These are phyloP conservation scores for Elsinoe batatas DNA, from an alignment of 2,329 filamentous ascomycete genomes.

Conservation along the genomic window DNA sequence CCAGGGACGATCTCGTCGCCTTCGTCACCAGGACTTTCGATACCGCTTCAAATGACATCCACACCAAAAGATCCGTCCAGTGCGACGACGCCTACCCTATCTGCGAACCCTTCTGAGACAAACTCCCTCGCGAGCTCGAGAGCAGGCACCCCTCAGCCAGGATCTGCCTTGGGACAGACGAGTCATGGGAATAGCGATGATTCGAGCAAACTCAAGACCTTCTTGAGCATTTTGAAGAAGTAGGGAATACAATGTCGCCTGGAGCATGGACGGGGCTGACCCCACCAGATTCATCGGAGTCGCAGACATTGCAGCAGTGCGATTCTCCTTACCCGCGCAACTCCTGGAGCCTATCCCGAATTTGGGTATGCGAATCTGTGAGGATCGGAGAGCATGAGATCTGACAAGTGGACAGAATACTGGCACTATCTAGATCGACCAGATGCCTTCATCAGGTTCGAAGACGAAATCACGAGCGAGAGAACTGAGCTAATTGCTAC, in stretches of 20 bases:
- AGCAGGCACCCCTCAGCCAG: conserved; percentile 20
- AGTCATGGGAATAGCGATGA: conserved; percentile 55
- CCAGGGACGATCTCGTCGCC: background rate
- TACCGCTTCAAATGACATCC: background rate
- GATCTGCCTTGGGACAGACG: conserved; percentile 31
- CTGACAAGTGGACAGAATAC: conserved; percentile 55
- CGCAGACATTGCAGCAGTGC: conserved; percentile 85
- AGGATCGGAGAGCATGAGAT: background rate
- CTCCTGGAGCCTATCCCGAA: conserved; percentile 94
- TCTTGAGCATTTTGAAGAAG: conserved; percentile 80
- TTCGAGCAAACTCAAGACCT: conserved; percentile 78
- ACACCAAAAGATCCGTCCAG: conserved; percentile 11
- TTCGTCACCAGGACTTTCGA: background rate
- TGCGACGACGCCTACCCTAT: conserved; percentile 4
- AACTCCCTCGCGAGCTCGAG: conserved; percentile 29
- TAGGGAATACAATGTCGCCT: conserved; percentile 37
- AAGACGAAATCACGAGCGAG: conserved; percentile 2
- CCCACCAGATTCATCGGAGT: conserved; percentile 78
- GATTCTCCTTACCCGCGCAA: conserved; percentile 92
- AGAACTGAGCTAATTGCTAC: background rate
- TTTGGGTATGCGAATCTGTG: conserved; percentile 44
- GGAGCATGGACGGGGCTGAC: conserved; percentile 7
- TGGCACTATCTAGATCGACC: conserved; percentile 97
- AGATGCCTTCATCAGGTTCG: conserved; percentile 67
- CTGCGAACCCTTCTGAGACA: conserved; percentile 23